Base-by-base conservation (phyloP, 331 rosid genomes). In the Rosa hybrid region DNA sequence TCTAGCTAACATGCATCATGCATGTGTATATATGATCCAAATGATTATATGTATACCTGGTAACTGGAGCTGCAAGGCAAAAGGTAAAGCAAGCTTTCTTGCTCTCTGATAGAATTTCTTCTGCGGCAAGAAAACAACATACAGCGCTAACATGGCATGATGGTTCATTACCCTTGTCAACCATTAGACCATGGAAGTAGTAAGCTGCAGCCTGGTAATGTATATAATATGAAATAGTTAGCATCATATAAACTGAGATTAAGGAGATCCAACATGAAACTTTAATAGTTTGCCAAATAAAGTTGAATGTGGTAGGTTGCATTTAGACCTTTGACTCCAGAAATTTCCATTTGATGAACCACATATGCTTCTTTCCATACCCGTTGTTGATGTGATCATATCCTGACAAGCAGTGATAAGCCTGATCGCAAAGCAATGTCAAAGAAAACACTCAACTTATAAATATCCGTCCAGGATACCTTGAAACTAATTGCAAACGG, bases 121-220 rank as follows among this genome's bases (percentile, higher is more conserved):
- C 97, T 12, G 99, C 94, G 7, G 97, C 96, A 75, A 95, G 98
- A 86, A 95, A 95, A 82, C 99, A 91, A 27, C 93, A 93, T 38
- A 90, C 90, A 0, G 96, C 98, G 1, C 84, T 75, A 23, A 93
- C 84, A 71, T 91, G 92, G 82, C 86, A 77, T 64, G 91, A 84
- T 57, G 92, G 96, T 77, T 95, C 98, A 41, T 75, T 89, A 42
- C 97, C 94, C 84, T 91, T 93, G 90, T 91, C 99, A 30, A 95
- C 91, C 62, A 95, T 87, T 83, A 93, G 83, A 21, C 98, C 98
- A 56, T 95, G 96, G 92, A 88, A 95, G 91, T 95, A 91, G 88
- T 93, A 95, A 8, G 98, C 93, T 80, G 96, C 96, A 59, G 98
- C 97, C 99, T 95, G 89, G 70, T 71, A n/a, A 21, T 50, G 10